phyloP scores from a whole-genome alignment of 192 early-diverging fungal genomes.

The Obelidium mucronatum region DNA sequence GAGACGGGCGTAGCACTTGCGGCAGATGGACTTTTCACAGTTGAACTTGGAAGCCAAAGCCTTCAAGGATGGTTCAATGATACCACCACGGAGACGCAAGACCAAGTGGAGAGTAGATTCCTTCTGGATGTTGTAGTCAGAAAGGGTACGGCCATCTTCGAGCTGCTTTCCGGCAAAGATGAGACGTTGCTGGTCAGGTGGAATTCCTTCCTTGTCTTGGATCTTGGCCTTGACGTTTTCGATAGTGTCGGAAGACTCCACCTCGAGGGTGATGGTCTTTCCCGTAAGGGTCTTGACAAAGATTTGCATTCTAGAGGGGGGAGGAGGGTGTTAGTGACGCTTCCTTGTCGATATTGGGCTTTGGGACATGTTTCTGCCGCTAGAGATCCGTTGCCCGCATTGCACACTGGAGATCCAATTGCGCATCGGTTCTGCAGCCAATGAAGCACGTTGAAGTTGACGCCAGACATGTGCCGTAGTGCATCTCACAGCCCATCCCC shows the following conservation, averaged over 20 bases:
- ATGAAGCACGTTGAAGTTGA: no score
- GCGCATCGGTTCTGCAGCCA: no score
- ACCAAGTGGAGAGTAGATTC: slow-evolving; percentile 86
- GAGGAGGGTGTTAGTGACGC: no score
- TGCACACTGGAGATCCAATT: no score
- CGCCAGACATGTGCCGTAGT: no score
- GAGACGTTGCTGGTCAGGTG: slow-evolving; percentile 98
- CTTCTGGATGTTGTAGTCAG: slow-evolving; percentile 99
- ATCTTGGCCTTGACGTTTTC: slow-evolving; percentile 95
- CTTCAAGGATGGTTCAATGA: slow-evolving; percentile 98
- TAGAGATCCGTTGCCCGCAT: no score
- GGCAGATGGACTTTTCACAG: slow-evolving; percentile 99
- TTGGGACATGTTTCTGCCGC: no score
- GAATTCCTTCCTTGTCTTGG: slow-evolving; percentile 98
- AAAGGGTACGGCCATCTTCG: slow-evolving; percentile 96
- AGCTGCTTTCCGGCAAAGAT: slow-evolving; percentile 99
- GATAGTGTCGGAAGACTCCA: slow-evolving; percentile 92
- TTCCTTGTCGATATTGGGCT: no score
- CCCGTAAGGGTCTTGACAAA: slow-evolving; percentile 75
- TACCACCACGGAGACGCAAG: slow-evolving; percentile 66
- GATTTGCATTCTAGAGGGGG: no score
- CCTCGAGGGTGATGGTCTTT: slow-evolving; percentile 97
- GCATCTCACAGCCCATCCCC: no score
- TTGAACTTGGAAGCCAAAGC: slow-evolving; percentile 99
- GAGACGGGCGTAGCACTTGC: slow-evolving; percentile 99